phyloP scores from a whole-genome alignment of 148 eudicot genomes.

The Rhododendron kiyosumense region DNA sequence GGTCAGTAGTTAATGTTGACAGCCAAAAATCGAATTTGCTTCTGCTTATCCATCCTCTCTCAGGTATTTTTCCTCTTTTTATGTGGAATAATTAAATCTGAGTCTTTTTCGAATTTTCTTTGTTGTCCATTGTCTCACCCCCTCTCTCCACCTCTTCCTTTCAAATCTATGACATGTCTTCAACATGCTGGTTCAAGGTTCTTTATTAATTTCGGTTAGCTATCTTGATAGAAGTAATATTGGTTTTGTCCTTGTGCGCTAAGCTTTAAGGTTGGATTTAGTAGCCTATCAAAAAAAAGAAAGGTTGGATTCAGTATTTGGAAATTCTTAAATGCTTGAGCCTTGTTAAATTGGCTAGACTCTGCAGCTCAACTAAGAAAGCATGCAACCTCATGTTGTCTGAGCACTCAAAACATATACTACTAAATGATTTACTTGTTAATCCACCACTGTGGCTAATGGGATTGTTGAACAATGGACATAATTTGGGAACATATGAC shows the following conservation, averaged over 20 bases:
- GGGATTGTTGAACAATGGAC: neutral
- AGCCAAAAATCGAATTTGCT: neutral
- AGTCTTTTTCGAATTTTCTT: neutral
- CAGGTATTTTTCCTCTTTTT: neutral
- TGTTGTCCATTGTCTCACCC: neutral
- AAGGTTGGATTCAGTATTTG: neutral
- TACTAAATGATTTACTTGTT: neutral
- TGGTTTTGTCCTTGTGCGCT: neutral
- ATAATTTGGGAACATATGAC: neutral
- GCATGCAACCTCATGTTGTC: neutral
- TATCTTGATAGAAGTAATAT: neutral
- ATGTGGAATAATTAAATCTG: neutral
- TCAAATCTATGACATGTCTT: neutral
- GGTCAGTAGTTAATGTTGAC: neutral
- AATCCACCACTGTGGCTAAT: neutral
- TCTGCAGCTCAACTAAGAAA: neutral
- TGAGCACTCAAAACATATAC: neutral
- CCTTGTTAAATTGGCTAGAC: neutral
- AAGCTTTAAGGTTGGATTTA: neutral
- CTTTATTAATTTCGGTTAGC: neutral
- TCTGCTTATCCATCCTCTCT: neutral
- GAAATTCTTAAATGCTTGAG: neutral
- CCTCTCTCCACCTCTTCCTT: neutral
- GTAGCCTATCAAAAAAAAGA: too few relatives aligned
- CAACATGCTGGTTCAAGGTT: neutral